Conservation (phyloP, 192 early-diverging fungal species). For the Backusella australiensis region DNA sequence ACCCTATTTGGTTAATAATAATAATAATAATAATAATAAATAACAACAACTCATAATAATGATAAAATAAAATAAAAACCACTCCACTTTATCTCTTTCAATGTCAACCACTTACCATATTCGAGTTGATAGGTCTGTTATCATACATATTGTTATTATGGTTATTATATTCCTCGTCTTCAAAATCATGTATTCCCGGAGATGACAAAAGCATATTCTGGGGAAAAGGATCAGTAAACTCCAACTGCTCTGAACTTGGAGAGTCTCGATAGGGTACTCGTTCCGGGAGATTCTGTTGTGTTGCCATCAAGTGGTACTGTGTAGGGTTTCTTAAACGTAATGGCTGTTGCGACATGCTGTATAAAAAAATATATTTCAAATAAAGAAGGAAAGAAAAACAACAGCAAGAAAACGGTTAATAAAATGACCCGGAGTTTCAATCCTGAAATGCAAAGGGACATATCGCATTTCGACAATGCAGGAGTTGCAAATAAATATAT, state of each 20-base stretch:
- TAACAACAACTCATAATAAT: not conserved
- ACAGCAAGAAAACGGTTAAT: not conserved
- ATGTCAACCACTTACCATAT: not conserved
- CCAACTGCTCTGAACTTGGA: not conserved
- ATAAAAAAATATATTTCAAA: not conserved
- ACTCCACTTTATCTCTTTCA: not conserved
- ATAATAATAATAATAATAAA: not conserved
- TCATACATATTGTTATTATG: not conserved
- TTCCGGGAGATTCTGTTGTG: not conserved
- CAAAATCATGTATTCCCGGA: not conserved
- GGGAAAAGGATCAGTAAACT: not conserved
- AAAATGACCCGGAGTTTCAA: too few species aligned
- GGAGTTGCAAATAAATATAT: not conserved
- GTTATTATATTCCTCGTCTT: not conserved
- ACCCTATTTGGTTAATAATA: not conserved
- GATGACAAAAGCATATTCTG: conserved; percentile 1
- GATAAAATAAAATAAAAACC: not conserved
- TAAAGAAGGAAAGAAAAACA: not conserved
- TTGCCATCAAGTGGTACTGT: conserved; percentile 6
- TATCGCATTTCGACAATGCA: not conserved
- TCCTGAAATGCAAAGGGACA: not conserved
- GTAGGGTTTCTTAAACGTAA: conserved; percentile 13
- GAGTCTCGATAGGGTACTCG: not conserved
- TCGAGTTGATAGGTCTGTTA: not conserved
- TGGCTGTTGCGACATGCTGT: not conserved